These are phyloP conservation scores for Cystobasidium tubakii DNA, from an alignment of 768 basidiomycete species.

Conservation along the genomic window DNA sequence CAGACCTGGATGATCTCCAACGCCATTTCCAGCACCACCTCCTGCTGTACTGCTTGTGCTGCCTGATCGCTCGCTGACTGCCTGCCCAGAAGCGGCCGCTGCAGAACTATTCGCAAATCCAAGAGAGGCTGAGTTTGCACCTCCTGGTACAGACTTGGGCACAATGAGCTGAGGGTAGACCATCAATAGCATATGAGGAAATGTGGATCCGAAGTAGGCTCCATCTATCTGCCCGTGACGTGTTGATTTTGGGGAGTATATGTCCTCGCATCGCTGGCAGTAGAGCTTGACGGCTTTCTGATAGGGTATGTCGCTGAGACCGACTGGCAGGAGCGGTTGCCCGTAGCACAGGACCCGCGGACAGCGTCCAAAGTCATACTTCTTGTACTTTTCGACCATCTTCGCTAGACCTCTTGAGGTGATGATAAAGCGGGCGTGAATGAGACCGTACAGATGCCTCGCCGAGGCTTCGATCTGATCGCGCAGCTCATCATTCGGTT, in stretches of 20 bases:
- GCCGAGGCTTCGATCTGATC: conserved; percentile 90
- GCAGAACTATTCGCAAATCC: conserved; percentile 39
- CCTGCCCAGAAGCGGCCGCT: conserved; percentile 47
- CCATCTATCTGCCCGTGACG: conserved; percentile 96
- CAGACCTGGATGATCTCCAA: conserved; percentile 13
- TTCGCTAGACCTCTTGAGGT: conserved; percentile 87
- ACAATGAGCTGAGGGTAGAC: conserved; percentile 91
- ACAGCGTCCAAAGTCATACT: conserved; percentile 95
- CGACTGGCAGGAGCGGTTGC: conserved; percentile 92
- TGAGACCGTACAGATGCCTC: conserved; percentile 85
- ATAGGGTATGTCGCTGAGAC: conserved; percentile 93
- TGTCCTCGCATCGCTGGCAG: conserved; percentile 96
- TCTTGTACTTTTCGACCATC: conserved; percentile 91
- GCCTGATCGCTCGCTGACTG: conserved; percentile 41
- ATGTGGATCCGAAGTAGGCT: conserved; percentile 96
- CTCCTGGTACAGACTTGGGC: conserved; percentile 57
- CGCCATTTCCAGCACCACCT: conserved; percentile 9
- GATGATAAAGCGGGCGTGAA: conserved; percentile 94
- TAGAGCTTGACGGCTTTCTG: conserved; percentile 98
- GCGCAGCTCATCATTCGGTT: conserved; percentile 86
- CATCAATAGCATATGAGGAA: conserved; percentile 93
- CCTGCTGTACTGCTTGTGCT: conserved; percentile 52
- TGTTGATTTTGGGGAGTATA: conserved; percentile 95
- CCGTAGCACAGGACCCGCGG: conserved; percentile 92
- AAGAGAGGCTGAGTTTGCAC: conserved; percentile 21